Base-by-base conservation (phyloP, 495 filamentous ascomycete species). In the Jackrogersella minutella region DNA sequence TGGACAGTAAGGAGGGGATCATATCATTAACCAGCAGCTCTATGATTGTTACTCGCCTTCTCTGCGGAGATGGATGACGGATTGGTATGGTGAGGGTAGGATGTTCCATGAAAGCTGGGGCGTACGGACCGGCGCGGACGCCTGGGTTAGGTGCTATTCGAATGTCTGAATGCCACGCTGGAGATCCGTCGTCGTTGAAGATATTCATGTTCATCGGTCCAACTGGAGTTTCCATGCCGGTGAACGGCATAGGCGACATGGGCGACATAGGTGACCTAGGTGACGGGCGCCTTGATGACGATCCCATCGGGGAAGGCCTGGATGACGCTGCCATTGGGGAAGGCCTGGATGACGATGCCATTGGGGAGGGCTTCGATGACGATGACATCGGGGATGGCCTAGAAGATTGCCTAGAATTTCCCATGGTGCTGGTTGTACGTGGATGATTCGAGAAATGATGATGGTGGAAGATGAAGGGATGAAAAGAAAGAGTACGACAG, bases 101-200 rank as follows among this genome's bases (percentile, higher is more conserved):
- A 7, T 24, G 9, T 3, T 54, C 22, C 9, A 58, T 52, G 34
- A 62, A 54, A 13, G 44, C 50, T 6, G 30, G 11, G 9, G 31
- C 67, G 17, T 66, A 70, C 3, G 67, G 67, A 1, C 67, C 67
- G n/a, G 57, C 67, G n/a, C 67, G 62, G 16, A 70, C 1, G 3
- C 62, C 57, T 24, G 67, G 62, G 37, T 70, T 66, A 13, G 44
- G 46, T 3, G 4, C 34, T 1, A 70, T 17, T 5, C 44, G 26
- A 37, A 62, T n/a, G 13, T 66, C 52, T 8, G 34, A 14, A 11
- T 37, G 16, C 31, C 36, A 63, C 21, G 60, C 46, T 11, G 55
- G 43, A 22, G 21, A 39, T 0, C 26, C 11, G n/a, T 56, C 14
- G 9, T 61, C 60, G 0, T 64, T 43, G 37, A 64, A 64, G 1